These are phyloP conservation scores for Penicillium sp. DNA, from an alignment of 2,329 filamentous ascomycete genomes.

Conservation along the genomic window DNA sequence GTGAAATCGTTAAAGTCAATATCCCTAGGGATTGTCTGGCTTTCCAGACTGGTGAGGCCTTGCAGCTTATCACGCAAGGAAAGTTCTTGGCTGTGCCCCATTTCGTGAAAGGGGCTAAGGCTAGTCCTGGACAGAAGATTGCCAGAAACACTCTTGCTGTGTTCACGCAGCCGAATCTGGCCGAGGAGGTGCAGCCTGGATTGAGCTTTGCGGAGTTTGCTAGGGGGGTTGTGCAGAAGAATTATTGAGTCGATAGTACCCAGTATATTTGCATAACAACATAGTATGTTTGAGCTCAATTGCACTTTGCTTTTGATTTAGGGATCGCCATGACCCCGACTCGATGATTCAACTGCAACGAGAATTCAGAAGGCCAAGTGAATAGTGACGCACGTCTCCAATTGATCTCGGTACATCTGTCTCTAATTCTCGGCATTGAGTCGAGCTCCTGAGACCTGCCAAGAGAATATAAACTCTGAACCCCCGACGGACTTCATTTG, in stretches of 20 bases:
- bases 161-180: slow-evolving; percentile 94
- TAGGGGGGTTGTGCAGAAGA: slow-evolving; percentile 74
- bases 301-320: not conserved
- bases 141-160: slow-evolving; percentile 88
- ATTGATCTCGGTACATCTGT: not conserved
- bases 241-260: slow-evolving; percentile 44
- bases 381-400: not conserved
- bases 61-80: slow-evolving; percentile 87
- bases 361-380: not conserved
- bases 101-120: slow-evolving; percentile 75
- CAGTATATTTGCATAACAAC: not conserved
- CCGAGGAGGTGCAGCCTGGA: slow-evolving; percentile 64
- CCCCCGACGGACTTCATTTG: not conserved
- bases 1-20: slow-evolving; percentile 79
- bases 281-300: not conserved
- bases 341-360: not conserved
- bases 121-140: slow-evolving; percentile 49
- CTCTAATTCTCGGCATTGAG: not conserved
- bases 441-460: not conserved
- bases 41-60: slow-evolving; percentile 90
- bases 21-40: slow-evolving; percentile 89
- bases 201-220: slow-evolving; percentile 71
- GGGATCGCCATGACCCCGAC: not conserved
- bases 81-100: slow-evolving; percentile 93
- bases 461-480: not conserved